These are phyloP conservation scores for Zymoseptoria ardabiliae DNA, from an alignment of 2,329 filamentous ascomycete species.

Conservation along the genomic window DNA sequence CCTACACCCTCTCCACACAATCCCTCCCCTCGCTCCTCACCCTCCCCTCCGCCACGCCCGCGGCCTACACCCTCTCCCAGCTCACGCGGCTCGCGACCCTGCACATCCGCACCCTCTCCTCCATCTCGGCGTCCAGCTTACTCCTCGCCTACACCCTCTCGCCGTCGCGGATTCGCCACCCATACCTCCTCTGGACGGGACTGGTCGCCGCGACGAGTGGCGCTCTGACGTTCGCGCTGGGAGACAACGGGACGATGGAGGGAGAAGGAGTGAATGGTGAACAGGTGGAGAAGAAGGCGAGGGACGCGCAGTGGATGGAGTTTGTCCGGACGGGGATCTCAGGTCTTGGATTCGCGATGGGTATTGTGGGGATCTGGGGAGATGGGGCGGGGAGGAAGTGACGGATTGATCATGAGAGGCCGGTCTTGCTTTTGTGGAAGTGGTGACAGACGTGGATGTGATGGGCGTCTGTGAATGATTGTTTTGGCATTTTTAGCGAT, in stretches of 20 bases:
- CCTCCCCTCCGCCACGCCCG: conserved; percentile 67
- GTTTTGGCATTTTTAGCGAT: neutral
- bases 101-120: conserved; percentile 60
- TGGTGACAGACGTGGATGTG: neutral
- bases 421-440: neutral
- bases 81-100: conserved; percentile 56
- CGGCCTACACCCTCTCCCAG: conserved; percentile 58
- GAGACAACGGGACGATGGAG: conserved; percentile 33
- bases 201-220: conserved; percentile 51
- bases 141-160: conserved; percentile 72
- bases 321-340: conserved; percentile 35
- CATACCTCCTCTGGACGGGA: conserved; percentile 82
- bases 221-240: conserved; percentile 32
- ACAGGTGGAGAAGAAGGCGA: conserved; percentile 40
- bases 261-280: conserved; percentile 43
- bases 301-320: conserved; percentile 37
- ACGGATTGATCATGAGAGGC: neutral
- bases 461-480: neutral
- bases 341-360: conserved; percentile 41
- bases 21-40: conserved; percentile 73
- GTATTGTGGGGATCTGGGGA: conserved; percentile 44
- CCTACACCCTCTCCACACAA: conserved; percentile 72
- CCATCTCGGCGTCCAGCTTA: conserved; percentile 63
- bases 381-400: conserved; percentile 31
- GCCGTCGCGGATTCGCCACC: conserved; percentile 67